Percentiles rank a stretch among this genome's conserved stretches.
These are phyloP conservation scores for Phytopythium sindhum DNA, from an alignment of 352 stramenopile genomes.

Conservation along the genomic window DNA sequence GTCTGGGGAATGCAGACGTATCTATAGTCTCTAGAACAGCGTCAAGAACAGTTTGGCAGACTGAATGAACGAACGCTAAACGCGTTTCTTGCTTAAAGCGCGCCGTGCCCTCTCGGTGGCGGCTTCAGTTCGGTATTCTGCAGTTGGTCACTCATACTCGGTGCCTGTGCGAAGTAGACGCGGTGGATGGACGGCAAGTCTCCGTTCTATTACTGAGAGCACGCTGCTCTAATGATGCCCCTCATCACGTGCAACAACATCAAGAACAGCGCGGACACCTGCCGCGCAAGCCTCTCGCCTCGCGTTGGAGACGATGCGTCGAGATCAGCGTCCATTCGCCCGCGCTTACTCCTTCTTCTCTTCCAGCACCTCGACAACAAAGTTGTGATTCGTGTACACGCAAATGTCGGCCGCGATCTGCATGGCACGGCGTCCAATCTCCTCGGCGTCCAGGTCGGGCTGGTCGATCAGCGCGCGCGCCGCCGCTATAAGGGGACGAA, in stretches of 20 bases:
- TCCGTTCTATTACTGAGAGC: conserved; percentile 3
- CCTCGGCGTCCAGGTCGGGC: conserved; percentile 90
- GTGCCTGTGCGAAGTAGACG: not conserved
- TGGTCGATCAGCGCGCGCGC: conserved; percentile 95
- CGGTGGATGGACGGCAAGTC: not conserved
- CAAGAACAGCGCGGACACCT: not conserved
- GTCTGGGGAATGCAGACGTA: not conserved
- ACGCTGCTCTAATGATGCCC: not conserved
- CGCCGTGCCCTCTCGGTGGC: too few species aligned
- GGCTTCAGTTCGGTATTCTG: too few species aligned
- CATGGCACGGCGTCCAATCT: conserved; percentile 93
- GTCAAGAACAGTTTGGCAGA: not conserved
- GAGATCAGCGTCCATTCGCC: not conserved
- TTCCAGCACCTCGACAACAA: conserved; percentile 91
- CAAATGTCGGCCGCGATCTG: conserved; percentile 97
- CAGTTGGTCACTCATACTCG: too few species aligned
- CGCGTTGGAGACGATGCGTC: not conserved
- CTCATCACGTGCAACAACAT: not conserved
- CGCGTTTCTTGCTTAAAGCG: not conserved
- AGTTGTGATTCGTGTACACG: conserved; percentile 98
- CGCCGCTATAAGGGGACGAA: conserved; percentile 65
- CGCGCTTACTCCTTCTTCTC: conserved; percentile 35
- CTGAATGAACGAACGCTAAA: not conserved
- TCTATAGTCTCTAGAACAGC: not conserved
- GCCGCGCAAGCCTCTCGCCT: not conserved